phyloP scores from a whole-genome alignment of 495 filamentous ascomycete genomes.

The Neurospora sp. region DNA sequence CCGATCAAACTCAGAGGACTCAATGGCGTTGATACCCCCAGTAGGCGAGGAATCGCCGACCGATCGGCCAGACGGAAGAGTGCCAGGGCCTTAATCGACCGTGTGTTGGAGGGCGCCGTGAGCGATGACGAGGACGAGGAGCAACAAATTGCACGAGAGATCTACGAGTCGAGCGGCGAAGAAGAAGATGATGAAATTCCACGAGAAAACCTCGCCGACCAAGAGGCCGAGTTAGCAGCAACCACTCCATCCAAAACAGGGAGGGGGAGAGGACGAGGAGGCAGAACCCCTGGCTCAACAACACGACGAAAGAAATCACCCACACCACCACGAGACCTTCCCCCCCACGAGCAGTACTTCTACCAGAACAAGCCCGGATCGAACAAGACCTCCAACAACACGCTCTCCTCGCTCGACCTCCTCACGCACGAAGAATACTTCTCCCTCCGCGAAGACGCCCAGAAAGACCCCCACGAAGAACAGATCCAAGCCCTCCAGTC shows the following conservation, averaged over 20 bases:
- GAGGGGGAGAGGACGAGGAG: conserved; percentile 17
- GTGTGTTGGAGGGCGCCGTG: conserved; percentile 47
- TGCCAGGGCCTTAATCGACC: conserved; percentile 60
- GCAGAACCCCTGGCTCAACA: conserved; percentile 14
- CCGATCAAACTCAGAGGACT: conserved; percentile 23
- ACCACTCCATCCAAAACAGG: conserved; percentile 20
- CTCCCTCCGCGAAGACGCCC: conserved; percentile 34
- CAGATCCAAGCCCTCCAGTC: conserved; percentile 61
- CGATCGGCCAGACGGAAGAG: conserved; percentile 82
- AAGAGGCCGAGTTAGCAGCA: conserved; percentile 1
- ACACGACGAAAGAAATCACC: conserved; percentile 56
- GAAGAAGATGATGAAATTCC: conserved; percentile 24
- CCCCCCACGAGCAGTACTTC: conserved; percentile 86
- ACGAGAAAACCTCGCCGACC: conserved; percentile 27
- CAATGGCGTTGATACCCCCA: conserved; percentile 38
- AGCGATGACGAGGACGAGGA: conserved; percentile 70
- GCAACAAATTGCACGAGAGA: conserved; percentile 61
- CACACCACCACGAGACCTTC: conserved; percentile 68
- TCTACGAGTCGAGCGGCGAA: conserved; percentile 47
- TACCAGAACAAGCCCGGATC: conserved; percentile 78
- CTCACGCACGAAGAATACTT: conserved; percentile 91
- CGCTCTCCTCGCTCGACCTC: conserved; percentile 59
- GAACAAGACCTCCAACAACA: conserved; percentile 78
- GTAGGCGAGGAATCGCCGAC: conserved; percentile 57
- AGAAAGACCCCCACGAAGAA: conserved; percentile 58